phyloP scores from a whole-genome alignment of 1,284 basidiomycete genomes.

The Entoloma clypeatum region DNA sequence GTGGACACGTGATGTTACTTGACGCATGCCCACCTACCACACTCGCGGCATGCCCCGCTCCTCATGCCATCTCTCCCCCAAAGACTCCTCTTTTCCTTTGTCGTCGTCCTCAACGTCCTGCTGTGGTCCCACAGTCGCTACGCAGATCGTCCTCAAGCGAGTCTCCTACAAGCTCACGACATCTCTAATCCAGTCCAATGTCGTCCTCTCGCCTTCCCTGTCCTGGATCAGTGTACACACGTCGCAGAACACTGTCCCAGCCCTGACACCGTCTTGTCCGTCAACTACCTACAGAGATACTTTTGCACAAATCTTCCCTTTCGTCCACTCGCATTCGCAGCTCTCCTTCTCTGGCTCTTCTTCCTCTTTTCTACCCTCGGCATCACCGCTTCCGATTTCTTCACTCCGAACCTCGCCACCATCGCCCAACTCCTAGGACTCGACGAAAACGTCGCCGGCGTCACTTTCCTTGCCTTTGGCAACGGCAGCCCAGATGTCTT shows the following conservation, averaged over 20 bases:
- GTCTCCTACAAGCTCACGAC: not conserved
- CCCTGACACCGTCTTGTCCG: constrained; percentile 61
- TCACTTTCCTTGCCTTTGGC: constrained; percentile 91
- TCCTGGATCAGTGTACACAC: constrained; percentile 60
- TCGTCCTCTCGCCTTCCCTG: constrained; percentile 51
- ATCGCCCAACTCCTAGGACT: constrained; percentile 79
- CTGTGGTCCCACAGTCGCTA: constrained; percentile 66
- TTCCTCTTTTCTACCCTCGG: constrained; percentile 89
- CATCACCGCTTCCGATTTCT: constrained; percentile 92
- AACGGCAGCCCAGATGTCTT: constrained; percentile 94
- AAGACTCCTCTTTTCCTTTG: constrained; percentile 46
- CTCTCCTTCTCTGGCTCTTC: constrained; percentile 69
- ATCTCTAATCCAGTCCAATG: constrained; percentile 44
- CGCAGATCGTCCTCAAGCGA: constrained; percentile 22
- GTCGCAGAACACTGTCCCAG: constrained; percentile 50
- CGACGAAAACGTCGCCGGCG: constrained; percentile 87
- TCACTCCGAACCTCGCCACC: constrained; percentile 90
- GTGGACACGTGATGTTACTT: constrained; percentile 12
- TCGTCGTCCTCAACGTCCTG: constrained; percentile 51
- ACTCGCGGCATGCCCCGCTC: constrained; percentile 5
- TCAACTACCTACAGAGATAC: constrained; percentile 66
- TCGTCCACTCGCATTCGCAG: constrained; percentile 58
- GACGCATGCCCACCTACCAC: not conserved
- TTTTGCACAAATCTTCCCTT: constrained; percentile 56
- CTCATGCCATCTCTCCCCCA: constrained; percentile 37